Evolutionary conservation across 2,329 filamentous ascomycete genomes (phyloP), one percentile per base, ranked within the genome.

Genomic region (Colletotrichum sp.): DNA sequence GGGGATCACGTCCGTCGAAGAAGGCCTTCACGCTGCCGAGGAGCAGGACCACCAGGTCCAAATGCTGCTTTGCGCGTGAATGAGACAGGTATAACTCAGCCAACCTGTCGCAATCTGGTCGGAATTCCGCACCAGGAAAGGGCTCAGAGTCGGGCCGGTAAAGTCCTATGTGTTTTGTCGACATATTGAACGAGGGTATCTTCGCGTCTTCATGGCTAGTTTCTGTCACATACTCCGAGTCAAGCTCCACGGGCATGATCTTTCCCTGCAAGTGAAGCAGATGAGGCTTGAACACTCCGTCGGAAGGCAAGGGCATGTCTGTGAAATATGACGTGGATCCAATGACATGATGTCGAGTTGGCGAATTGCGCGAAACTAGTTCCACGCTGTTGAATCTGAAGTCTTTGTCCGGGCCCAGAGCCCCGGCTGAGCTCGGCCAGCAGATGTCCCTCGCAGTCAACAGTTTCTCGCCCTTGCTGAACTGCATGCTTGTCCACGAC

Each of bases 111-210:
- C n/a, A 21, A 52, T 52, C 44, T 52, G 44, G 44, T 2, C 44
- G 44, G 4, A 52, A 21, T 13, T 7, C 44, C 10, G 44, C 44
- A 21, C 4, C 1, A 0, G n/a, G 44, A 4, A 52, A 52, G 44
- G n/a, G 10, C 6, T 52, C 0, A 5, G n/a, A 21, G 44, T 52
- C 0, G n/a, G 0, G 10, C 10, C n/a, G 44, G 44, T 1, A 2
- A 21, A 52, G n/a, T 13, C 0, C n/a, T 13, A 52, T 21, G 6
- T 52, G 4, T 3, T 13, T 52, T 21, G n/a, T 52, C n/a, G 44
- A 52, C 44, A 52, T 52, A 52, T 52, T 24, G n/a, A 52, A 52
- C n/a, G 12, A 21, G 0, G 0, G 44, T 4, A 13, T 3, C 12
- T 7, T 13, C n/a, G n/a, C n/a, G 44, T 52, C n/a, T 21, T 52